A percentile compares a stretch with the other conserved stretches of the same genome.
Conservation (phyloP, 352 stramenopile species). For the Phytophthora fragariae region DNA sequence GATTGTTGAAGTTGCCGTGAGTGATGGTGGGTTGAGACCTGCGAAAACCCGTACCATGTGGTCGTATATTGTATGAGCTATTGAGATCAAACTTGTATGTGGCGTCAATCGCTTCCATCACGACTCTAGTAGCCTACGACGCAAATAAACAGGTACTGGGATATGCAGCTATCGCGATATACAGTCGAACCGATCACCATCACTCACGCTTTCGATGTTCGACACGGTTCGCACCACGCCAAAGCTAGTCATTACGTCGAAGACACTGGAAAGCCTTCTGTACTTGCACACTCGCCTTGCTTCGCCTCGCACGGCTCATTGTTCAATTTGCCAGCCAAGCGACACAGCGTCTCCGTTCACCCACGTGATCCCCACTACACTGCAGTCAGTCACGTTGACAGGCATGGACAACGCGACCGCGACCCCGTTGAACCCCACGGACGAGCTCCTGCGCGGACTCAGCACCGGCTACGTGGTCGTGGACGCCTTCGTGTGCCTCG, state of each 20-base stretch:
- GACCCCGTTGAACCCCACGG: conserved; percentile 15
- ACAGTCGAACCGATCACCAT: not conserved
- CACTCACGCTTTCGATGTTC: conserved; percentile 11
- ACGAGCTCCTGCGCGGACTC: conserved; percentile 44
- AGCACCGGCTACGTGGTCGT: conserved; percentile 50
- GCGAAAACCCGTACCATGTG: conserved; percentile 10
- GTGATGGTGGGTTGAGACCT: conserved; percentile 36
- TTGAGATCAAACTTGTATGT: conserved; percentile 1
- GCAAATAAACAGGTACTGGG: not conserved
- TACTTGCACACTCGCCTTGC: too few relatives aligned
- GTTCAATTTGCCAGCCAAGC: conserved; percentile 1
- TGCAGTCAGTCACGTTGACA: not conserved
- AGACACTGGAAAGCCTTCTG: not conserved
- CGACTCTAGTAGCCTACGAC: not conserved
- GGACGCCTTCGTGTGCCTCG: conserved; percentile 55
- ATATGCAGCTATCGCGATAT: not conserved
- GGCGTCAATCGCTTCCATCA: not conserved
- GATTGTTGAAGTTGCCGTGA: conserved; percentile 31
- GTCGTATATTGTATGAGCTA: not conserved
- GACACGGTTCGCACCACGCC: not conserved
- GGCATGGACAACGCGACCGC: conserved; percentile 19
- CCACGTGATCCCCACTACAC: not conserved
- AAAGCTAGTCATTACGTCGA: not conserved
- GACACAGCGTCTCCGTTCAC: not conserved
- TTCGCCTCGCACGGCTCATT: not conserved